phyloP scores from a whole-genome alignment of 2,329 filamentous ascomycete genomes.

The Neophaeococcomyces aloes region DNA sequence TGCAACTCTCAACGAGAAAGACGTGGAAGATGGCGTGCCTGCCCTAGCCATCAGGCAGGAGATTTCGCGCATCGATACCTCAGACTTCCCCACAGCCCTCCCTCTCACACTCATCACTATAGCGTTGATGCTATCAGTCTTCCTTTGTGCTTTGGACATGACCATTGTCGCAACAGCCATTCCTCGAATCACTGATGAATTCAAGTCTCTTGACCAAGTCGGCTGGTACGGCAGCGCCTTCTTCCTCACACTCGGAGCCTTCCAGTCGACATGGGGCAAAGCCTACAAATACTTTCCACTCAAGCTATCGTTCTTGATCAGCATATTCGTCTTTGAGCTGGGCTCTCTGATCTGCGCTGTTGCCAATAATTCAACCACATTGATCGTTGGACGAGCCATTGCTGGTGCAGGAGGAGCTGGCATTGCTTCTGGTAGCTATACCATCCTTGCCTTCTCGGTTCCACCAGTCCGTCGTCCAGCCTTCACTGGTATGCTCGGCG shows the following conservation, averaged over 20 bases:
- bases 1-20: constrained; percentile 12
- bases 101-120: constrained; percentile 20
- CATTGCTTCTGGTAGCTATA: constrained; percentile 27
- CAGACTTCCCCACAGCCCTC: constrained; percentile 19
- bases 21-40: constrained; percentile 8
- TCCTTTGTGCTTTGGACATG: constrained; percentile 22
- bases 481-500: constrained; percentile 31
- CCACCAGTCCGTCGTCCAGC: constrained; percentile 37
- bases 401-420: constrained; percentile 29
- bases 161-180: constrained; percentile 29
- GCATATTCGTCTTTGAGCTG: constrained; percentile 34
- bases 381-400: constrained; percentile 33
- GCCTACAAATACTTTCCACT: constrained; percentile 25
- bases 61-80: constrained; percentile 20
- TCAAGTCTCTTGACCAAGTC: constrained; percentile 25
- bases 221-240: constrained; percentile 31
- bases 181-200: constrained; percentile 28
- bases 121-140: constrained; percentile 16
- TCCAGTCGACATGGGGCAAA: constrained; percentile 27
- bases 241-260: constrained; percentile 27
- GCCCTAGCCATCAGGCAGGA: constrained; percentile 12
- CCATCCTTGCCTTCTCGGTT: constrained; percentile 39
- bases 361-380: constrained; percentile 24
- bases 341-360: constrained; percentile 34
- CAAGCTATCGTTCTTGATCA: constrained; percentile 27